Percentiles rank a stretch among this genome's conserved stretches.
These are phyloP conservation scores for Hibiscus tridactylites DNA, from an alignment of 345 rosid genomes.

Conservation along the genomic window DNA sequence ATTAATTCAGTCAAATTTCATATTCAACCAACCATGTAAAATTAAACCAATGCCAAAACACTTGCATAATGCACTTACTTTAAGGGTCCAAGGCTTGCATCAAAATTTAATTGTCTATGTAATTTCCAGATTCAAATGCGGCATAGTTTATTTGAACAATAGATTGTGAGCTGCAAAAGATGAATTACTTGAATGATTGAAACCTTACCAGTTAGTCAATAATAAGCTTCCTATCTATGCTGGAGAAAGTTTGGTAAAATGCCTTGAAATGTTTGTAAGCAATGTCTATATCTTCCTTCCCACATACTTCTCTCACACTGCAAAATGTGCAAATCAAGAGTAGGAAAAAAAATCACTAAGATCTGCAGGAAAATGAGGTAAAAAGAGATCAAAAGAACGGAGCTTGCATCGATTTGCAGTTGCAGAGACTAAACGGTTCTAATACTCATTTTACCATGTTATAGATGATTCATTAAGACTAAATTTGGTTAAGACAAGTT, in stretches of 20 bases:
- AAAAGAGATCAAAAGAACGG: not conserved
- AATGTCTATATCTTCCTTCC: slow-evolving; percentile 70
- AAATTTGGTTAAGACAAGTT: not conserved
- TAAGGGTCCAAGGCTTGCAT: too few species aligned
- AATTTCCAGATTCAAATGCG: not conserved
- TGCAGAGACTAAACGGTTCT: not conserved
- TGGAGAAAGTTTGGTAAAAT: slow-evolving; percentile 61
- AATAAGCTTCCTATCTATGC: slow-evolving; percentile 53
- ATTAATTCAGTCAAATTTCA: too few species aligned
- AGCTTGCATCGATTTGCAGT: not conserved
- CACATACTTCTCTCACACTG: slow-evolving; percentile 86
- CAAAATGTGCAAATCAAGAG: slow-evolving; percentile 8
- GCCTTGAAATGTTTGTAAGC: slow-evolving; percentile 93
- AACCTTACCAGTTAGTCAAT: slow-evolving; percentile 33
- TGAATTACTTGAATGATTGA: not conserved
- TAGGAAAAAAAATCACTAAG: not conserved
- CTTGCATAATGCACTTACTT: too few species aligned
- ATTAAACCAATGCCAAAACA: too few species aligned
- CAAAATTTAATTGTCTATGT: not conserved
- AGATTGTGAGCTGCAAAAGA: not conserved
- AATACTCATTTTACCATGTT: not conserved
- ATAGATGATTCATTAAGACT: not conserved
- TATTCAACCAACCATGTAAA: too few species aligned
- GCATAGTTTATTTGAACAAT: not conserved
- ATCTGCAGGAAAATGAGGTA: not conserved